These are phyloP conservation scores for Salvia rosmarinus DNA, from an alignment of 257 asterid species.

Conservation along the genomic window DNA sequence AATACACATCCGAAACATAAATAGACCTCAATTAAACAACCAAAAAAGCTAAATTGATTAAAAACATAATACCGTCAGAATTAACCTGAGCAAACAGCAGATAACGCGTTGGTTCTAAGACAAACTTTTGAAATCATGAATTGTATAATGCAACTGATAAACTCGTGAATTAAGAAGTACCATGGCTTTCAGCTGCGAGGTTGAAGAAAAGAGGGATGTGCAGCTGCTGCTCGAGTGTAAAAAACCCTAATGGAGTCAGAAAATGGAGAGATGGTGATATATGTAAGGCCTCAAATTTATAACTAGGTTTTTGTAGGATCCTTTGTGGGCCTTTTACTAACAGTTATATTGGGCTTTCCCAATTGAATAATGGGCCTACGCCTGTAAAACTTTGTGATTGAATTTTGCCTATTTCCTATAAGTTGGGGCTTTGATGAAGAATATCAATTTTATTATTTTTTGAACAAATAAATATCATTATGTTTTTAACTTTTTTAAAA, in stretches of 20 bases:
- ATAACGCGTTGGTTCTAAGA: neutral
- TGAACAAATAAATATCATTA: no score
- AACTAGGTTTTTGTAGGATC: conserved; percentile 12
- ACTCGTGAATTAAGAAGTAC: neutral
- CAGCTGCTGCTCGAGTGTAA: conserved; percentile 27
- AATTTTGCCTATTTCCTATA: no score
- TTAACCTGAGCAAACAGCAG: neutral
- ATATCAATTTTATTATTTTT: no score
- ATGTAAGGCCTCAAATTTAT: conserved; percentile 6
- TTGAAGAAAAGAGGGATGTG: neutral
- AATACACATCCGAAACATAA: neutral
- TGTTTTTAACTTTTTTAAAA: no score
- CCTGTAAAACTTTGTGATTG: no score
- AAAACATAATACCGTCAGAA: neutral
- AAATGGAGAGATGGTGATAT: neutral
- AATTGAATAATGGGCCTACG: no score
- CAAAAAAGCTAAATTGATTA: neutral
- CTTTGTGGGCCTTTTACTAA: neutral
- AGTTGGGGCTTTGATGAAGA: no score
- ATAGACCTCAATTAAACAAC: neutral
- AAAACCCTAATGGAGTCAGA: conserved; percentile 32
- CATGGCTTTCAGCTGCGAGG: no score
- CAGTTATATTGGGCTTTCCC: no score
- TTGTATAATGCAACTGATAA: neutral
- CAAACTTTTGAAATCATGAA: neutral